phyloP scores from a whole-genome alignment of 352 stramenopile species.

The Thraustochytrium sp. region DNA sequence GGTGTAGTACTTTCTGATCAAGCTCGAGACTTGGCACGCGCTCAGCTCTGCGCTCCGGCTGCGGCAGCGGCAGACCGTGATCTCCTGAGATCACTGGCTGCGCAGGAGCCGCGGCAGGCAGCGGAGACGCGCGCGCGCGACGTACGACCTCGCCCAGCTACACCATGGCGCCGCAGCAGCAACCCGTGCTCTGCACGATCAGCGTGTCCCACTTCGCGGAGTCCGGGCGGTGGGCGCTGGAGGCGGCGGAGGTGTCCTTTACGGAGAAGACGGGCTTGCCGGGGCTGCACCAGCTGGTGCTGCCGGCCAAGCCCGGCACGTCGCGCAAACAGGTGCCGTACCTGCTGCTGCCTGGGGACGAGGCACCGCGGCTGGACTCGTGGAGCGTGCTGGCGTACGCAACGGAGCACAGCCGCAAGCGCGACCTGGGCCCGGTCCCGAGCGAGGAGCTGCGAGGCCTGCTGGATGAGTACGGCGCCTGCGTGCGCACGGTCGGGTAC shows the following conservation, averaged over 20 bases:
- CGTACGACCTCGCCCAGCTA: too few species aligned
- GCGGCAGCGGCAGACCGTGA: too few species aligned
- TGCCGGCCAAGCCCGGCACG: not conserved
- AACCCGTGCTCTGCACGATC: not conserved
- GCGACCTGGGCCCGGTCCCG: not conserved
- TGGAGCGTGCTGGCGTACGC: not conserved
- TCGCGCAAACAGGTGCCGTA: conserved; percentile 2
- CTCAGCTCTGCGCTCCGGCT: too few species aligned
- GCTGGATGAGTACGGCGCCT: not conserved
- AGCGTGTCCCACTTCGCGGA: not conserved
- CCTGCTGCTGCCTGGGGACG: not conserved
- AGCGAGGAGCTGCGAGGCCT: not conserved
- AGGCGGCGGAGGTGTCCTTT: not conserved
- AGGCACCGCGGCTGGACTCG: not conserved
- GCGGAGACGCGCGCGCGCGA: too few species aligned
- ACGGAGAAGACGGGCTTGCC: not conserved
- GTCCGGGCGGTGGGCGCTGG: not conserved
- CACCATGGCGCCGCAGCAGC: not conserved
- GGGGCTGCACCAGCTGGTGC: not conserved
- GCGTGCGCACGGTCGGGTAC: not conserved
- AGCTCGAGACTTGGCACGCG: too few species aligned
- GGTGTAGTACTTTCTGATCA: too few species aligned
- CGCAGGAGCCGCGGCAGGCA: too few species aligned
- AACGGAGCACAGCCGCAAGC: not conserved
- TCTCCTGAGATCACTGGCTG: too few species aligned